Conservation (phyloP, 2,329 filamentous ascomycete species). For the Cladophialophora immunda region DNA sequence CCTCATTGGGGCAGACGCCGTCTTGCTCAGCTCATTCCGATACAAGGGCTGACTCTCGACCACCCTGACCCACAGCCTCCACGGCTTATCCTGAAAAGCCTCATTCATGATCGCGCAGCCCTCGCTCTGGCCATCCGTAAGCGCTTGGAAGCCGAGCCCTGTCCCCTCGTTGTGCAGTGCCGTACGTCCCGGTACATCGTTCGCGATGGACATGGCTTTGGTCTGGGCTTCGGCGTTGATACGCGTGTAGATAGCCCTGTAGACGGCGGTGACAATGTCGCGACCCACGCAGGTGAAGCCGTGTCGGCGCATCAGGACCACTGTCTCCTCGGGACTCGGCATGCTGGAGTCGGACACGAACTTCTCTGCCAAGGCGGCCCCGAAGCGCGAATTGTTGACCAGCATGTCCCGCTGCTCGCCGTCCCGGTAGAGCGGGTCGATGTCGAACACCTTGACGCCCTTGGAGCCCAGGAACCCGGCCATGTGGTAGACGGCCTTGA, state of each 20-base stretch:
- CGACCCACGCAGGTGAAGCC: conserved; percentile 53
- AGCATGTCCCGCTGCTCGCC: conserved; percentile 50
- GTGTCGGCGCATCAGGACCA: conserved; percentile 58
- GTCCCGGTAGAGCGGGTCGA: conserved; percentile 41
- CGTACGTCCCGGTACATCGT: not conserved
- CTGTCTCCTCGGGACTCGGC: conserved; percentile 41
- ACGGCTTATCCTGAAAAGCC: conserved; percentile 34
- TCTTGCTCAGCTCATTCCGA: conserved; percentile 34
- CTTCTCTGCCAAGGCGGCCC: conserved; percentile 46
- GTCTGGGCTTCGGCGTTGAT: conserved; percentile 56
- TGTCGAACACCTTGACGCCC: conserved; percentile 47
- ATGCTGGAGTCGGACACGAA: conserved; percentile 41
- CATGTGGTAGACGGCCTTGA: conserved; percentile 56
- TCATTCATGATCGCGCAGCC: conserved; percentile 34
- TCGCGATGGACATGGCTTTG: conserved; percentile 44
- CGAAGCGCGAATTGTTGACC: conserved; percentile 48
- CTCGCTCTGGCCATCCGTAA: conserved; percentile 31
- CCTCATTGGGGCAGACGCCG: not conserved
- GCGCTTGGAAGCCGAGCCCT: conserved; percentile 26
- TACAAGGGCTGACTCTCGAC: conserved; percentile 39
- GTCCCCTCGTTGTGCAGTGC: conserved; percentile 1
- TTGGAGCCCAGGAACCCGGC: conserved; percentile 53
- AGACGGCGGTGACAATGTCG: conserved; percentile 53
- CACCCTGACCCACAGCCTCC: conserved; percentile 39
- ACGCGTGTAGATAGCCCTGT: conserved; percentile 56